Evolutionary conservation across 768 basidiomycete genomes (phyloP), one percentile per base, ranked within the genome.

Genomic region (Russula emetica): DNA sequence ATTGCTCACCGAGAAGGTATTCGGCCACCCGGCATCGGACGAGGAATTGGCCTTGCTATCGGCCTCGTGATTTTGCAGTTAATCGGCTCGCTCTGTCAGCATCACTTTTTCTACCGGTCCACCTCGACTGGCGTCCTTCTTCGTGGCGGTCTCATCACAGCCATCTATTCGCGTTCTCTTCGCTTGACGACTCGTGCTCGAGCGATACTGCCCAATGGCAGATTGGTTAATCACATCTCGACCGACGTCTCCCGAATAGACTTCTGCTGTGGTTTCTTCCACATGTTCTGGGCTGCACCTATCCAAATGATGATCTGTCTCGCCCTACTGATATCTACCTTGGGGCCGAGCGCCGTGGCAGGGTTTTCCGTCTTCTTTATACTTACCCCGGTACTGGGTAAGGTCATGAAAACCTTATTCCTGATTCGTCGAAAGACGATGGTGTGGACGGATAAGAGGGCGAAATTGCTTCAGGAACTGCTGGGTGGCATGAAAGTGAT

Each of bases 231-330:
- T 68, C 93, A 96, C 76, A 95, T 98, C 65, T 93, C 91, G 6
- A 92, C 90, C 1, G 93, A 94, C 71, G 85, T 95, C 24, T 93
- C 90, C 34, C 83, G 94, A 24, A 90, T 98, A 71, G 94, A 98
- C 72, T 97, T 94, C 69, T 88, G 87, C 69, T 80, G 83, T 69
- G 79, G 86, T 22, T 89, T 86, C 76, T 88, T 92, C 74, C 90
- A 92, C 68, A 86, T 93, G 80, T 79, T 81, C 44, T 92, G 88
- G 87, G 77, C 86, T 7, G 83, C 86, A 0, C 86, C 85, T 1
- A 85, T 94, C 53, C 90, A 92, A 71, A 80, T 94, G 76, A 71
- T 77, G 18, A 84, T 95, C 54, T 92, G 91, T 72, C 79, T 94
- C 5, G 74, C 85, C 53, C 80, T 94, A 26, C 81, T 96, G 1